These are phyloP conservation scores for Diaporthe sp. DNA, from an alignment of 2,329 filamentous ascomycete genomes.

Conservation along the genomic window DNA sequence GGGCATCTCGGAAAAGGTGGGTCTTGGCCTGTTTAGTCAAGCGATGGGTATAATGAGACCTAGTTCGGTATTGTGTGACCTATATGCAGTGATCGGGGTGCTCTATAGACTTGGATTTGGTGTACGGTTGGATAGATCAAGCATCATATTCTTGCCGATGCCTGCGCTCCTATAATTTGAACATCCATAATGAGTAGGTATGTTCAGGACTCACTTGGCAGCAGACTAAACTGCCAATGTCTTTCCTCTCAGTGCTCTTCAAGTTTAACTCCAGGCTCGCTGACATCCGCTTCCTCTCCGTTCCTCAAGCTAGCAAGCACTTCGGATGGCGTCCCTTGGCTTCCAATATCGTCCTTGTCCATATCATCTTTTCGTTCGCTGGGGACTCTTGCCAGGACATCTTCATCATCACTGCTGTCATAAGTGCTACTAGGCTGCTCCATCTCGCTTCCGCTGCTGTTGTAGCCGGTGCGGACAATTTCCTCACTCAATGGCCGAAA, in stretches of 20 bases:
- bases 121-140: neutral
- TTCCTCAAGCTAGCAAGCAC: neutral
- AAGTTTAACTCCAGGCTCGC: constrained; percentile 8
- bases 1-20: neutral
- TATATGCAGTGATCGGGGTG: too few species aligned
- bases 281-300: neutral
- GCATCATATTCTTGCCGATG: neutral
- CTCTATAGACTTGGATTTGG: too few species aligned
- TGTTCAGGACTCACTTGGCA: too few species aligned
- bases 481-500: neutral
- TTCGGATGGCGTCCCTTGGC: neutral
- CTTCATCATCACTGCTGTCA: neutral
- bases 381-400: neutral
- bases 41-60: neutral
- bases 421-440: neutral
- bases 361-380: neutral
- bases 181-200: too few species aligned
- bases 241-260: neutral
- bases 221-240: neutral
- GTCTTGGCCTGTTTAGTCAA: neutral
- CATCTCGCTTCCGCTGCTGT: neutral
- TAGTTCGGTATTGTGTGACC: too few species aligned
- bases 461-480: neutral
- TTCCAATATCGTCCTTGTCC: neutral
- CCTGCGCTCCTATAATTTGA: neutral